Evolutionary conservation across 23 red algal species (phyloP), one percentile per base, ranked within the genome.

Genomic region (Porphyridium purpureum): DNA sequence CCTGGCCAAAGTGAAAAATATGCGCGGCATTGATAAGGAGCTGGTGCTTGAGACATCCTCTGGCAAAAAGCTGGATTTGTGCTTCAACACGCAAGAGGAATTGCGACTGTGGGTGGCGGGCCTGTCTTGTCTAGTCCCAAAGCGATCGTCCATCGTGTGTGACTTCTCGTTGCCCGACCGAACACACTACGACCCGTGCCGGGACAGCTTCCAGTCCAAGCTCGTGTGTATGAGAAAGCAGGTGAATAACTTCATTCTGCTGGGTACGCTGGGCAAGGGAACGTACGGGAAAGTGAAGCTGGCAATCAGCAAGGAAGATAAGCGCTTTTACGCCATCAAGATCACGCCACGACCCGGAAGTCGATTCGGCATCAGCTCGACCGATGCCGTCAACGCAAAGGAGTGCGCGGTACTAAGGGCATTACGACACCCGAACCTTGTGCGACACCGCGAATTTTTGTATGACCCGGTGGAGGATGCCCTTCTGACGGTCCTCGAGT

Each of bases 251-350:
- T 85, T 74, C 50, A 76, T 85, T 31, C 52, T 75, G 67, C 59
- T 85, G 4, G 80, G 80, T 6, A 66, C 62, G 7, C 80, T 98
- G 57, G 90, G 90, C 15, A 54, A 64, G 22, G 90, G 90, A 0
- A 73, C 57, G 21, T 81, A 74, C 55, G 90, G 90, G 5, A 83
- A 98, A 50, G 90, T 98, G 27, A 83, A 77, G 32, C 70, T 98
- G 20, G 79, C 69, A 0, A 33, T 98, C 30, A 69, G 61, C 21
- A 61, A 71, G 5, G 23, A 59, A 7, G 75, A 72, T 31, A 83
- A 78, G 44, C 61, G 75, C 31, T 98, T 98, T 41, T 85, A 76
- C 32, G 90, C 90, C 19, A 65, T 85, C 52, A 98, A 98, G 60
- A 64, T 80, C 33, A 75, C 3, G 62, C 60, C 54, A 88, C 76